Evolutionary conservation across 805 yeast genomes (phyloP), one percentile per base, ranked within the genome.

Genomic region (Pichia scutulata): DNA sequence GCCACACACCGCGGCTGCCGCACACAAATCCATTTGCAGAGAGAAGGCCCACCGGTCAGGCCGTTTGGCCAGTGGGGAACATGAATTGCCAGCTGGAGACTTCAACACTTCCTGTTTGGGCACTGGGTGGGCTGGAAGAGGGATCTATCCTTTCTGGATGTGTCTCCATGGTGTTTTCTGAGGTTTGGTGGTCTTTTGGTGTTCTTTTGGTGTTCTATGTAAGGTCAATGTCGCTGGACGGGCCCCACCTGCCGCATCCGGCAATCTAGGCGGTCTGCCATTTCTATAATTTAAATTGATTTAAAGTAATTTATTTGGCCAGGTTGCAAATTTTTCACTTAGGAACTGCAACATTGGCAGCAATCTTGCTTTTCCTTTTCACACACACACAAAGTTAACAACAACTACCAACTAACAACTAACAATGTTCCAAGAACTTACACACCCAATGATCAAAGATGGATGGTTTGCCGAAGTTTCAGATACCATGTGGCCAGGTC

Each of bases 401-500:
- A n/a, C n/a, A n/a, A n/a, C n/a, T n/a, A n/a, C n/a, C n/a, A n/a
- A n/a, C n/a, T n/a, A 28, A 19, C 30, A 24, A 7, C 3, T 8
- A 19, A 55, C 22, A 28, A 52, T 45, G 55, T 49, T 56, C 21
- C 48, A 56, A 39, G 71, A 71, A 66, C 70, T 77, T 53, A 67
- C 81, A 43, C 82, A 78, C 69, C 82, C 82, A 36, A 67, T 77
- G 48, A 70, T 77, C 62, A 75, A 76, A 66, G 89, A 93, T 70
- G 97, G 97, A 64, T 92, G 99, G 99, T 92, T 92, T 74, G 82
- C 92, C 62, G 99, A 92, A 71, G 76, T 86, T 68, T 86, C 96
- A 58, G 88, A 90, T 69, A 87, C 95, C 66, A 86, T 89, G 88
- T 92, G 97, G 95, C 98, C 99, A 28, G 99, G 99, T 57, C 96